Evolutionary conservation across 352 stramenopile genomes (phyloP).

Genomic region (Plasmopara muralis): DNA sequence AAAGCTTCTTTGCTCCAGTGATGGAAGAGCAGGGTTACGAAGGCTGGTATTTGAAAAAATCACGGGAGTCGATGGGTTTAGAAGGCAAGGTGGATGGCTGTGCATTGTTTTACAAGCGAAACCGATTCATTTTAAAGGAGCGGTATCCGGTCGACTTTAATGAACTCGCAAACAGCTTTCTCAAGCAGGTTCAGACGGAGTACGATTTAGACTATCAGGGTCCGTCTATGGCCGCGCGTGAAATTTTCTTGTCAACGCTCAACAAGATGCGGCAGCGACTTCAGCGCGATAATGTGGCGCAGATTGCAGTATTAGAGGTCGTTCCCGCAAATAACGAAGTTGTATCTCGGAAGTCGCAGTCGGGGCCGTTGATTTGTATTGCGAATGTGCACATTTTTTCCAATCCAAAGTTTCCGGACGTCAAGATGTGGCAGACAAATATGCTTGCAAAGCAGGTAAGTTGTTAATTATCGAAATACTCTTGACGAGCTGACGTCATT

Average conservation of each 20-base stretch:
- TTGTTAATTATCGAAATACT: background rate
- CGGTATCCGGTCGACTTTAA: conserved; percentile 98
- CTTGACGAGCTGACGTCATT: conserved; percentile 3
- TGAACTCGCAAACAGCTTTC: conserved; percentile 79
- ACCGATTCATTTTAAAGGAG: conserved; percentile 82
- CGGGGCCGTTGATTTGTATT: conserved; percentile 87
- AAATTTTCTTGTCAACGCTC: conserved; percentile 45
- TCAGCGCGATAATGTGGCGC: conserved; percentile 96
- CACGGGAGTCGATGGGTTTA: conserved; percentile 94
- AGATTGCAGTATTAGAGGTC: conserved; percentile 95
- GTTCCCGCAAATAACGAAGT: conserved; percentile 74
- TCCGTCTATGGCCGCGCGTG: conserved; percentile 50
- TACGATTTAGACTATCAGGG: conserved; percentile 74
- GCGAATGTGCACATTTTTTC: conserved; percentile 98
- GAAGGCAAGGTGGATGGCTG: conserved; percentile 98
- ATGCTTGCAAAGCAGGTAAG: conserved; percentile 79
- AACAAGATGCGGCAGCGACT: conserved; percentile 81
- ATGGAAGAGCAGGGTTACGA: conserved; percentile 95
- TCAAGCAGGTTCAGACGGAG: conserved; percentile 58
- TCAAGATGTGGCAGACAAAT: conserved; percentile 98
- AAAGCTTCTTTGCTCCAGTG: conserved; percentile 93
- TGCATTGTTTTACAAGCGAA: conserved; percentile 96
- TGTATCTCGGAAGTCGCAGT: conserved; percentile 38
- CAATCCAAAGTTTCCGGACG: conserved; percentile 97
- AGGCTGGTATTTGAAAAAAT: conserved; percentile 98